These are phyloP conservation scores for Saturnispora halmiae DNA, from an alignment of 805 yeast genomes.

Conservation along the genomic window DNA sequence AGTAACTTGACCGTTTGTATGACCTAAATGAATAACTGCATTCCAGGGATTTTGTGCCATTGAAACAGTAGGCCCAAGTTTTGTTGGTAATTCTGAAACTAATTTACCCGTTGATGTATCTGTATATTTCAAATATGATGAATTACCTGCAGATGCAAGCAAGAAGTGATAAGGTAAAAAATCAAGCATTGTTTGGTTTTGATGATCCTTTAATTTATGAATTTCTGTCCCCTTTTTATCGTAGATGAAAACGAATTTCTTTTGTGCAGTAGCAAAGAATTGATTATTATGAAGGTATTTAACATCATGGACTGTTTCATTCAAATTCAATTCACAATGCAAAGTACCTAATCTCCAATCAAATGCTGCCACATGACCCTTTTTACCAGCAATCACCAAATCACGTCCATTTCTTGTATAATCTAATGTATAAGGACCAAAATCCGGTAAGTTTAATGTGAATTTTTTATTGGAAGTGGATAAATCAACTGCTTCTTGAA, in stretches of 20 bases:
- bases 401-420: conserved; percentile 85
- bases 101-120: conserved; percentile 89
- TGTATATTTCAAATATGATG: conserved; percentile 85
- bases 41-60: conserved; percentile 93
- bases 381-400: conserved; percentile 73
- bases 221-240: conserved; percentile 87
- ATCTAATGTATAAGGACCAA: conserved; percentile 80
- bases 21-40: conserved; percentile 91
- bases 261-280: conserved; percentile 94
- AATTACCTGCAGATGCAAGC: conserved; percentile 78
- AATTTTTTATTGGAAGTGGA: conserved; percentile 68
- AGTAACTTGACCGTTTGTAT: conserved; percentile 84
- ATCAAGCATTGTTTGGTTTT: conserved; percentile 74
- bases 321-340: conserved; percentile 72
- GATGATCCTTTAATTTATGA: conserved; percentile 84
- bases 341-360: conserved; percentile 89
- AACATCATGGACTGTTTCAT: conserved; percentile 86
- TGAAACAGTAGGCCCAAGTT: conserved; percentile 80
- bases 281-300: conserved; percentile 88
- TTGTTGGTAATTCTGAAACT: conserved; percentile 77
- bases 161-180: conserved; percentile 90
- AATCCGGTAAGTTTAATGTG: conserved; percentile 60
- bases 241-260: conserved; percentile 85
- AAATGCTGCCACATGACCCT: conserved; percentile 92
- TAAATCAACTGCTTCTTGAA: conserved; percentile 64